Percentiles rank a stretch among this genome's conserved stretches.
phyloP scores from a whole-genome alignment of 139 green algal species.

The Desmodesmus armatus region DNA sequence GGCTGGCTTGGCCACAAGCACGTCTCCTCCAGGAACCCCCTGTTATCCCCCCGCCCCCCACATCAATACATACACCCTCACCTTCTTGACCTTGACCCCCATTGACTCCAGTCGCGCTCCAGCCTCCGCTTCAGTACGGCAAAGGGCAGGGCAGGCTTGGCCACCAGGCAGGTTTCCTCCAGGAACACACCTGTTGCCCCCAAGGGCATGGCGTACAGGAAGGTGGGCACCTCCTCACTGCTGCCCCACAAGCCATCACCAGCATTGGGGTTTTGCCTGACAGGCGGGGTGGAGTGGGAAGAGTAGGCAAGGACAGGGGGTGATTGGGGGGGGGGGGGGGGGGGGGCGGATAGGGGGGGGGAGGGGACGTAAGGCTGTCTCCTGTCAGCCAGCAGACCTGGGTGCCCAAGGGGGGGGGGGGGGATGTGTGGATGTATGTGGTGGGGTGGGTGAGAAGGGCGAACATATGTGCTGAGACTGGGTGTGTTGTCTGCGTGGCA shows the following conservation, averaged over 20 bases:
- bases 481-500: no score
- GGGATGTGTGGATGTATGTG: no score
- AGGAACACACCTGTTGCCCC: slow-evolving; percentile 78
- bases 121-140: slow-evolving; percentile 80
- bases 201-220: slow-evolving; percentile 88
- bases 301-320: background rate
- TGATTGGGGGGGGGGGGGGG: no score
- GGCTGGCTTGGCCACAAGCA: no score
- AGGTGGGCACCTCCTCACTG: slow-evolving; percentile 75
- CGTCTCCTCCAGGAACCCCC: no score
- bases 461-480: no score
- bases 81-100: slow-evolving; percentile 72
- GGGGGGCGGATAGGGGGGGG: background rate
- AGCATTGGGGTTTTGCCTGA: slow-evolving; percentile 70
- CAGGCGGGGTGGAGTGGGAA: slow-evolving; percentile 1
- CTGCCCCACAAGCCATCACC: slow-evolving; percentile 82
- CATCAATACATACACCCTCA: slow-evolving; percentile 19
- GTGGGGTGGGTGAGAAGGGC: no score
- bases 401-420: no score
- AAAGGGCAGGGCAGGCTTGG: slow-evolving; percentile 85
- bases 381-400: background rate
- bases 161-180: slow-evolving; percentile 89
- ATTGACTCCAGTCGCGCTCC: slow-evolving; percentile 73
- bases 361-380: background rate
- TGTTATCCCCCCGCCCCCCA: no score